Conservation (phyloP, 202 grass and related monocot genomes). For the Tripidium arundinaceum region DNA sequence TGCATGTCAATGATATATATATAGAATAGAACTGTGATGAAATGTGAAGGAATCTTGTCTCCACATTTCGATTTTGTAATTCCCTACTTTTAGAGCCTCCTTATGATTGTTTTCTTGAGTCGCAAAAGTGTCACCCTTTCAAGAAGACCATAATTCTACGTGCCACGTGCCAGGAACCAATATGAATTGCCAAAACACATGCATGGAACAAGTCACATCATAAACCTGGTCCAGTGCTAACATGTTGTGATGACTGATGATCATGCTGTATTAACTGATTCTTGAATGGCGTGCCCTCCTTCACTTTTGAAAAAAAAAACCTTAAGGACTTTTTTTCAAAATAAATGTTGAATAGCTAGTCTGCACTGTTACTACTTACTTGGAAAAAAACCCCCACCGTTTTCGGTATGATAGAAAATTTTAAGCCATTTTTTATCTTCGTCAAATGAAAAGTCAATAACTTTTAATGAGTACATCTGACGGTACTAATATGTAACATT, state of each 20-base stretch:
- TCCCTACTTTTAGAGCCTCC: too few relatives aligned
- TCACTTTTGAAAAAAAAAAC: background rate
- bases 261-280: background rate
- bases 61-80: too few relatives aligned
- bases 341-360: background rate
- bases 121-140: background rate
- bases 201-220: background rate
- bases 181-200: background rate
- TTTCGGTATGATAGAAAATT: background rate
- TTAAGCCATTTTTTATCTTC: background rate
- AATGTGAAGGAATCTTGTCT: background rate
- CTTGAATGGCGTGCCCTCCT: background rate
- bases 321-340: background rate
- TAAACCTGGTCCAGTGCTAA: background rate
- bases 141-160: background rate
- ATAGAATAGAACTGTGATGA: too few relatives aligned
- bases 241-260: background rate
- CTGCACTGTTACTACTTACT: background rate
- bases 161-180: background rate
- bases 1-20: too few relatives aligned
- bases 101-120: background rate
- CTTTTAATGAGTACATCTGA: background rate
- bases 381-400: background rate
- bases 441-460: background rate
- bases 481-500: too few relatives aligned